Evolutionary conservation across 495 filamentous ascomycete species (phyloP), one percentile per base, ranked within the genome.

Genomic region (Tuber calosporum): DNA sequence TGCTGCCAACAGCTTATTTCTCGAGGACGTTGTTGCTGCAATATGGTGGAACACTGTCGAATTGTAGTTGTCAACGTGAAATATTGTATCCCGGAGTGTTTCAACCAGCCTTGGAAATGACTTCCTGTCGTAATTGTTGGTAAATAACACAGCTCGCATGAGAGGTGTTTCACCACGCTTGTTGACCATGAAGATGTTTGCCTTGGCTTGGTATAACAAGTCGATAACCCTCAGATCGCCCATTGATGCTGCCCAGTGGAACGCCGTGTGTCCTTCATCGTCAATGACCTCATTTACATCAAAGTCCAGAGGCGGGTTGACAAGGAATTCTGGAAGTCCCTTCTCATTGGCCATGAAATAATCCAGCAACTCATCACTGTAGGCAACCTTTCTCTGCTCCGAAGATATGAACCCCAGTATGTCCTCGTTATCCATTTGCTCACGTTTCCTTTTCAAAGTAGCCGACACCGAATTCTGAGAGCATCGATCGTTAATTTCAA

Each of bases 231-330:
- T 91, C 26, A 97, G 84, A 79, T 99, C 95, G 58, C 94, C 95
- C 95, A 99, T 98, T n/a, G 95, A 91, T 73, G 92, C 91, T 26
- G 93, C 95, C 95, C 95, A 99, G 81, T 99, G 95, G 72, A 99
- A 86, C 4, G 93, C 93, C 3, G 92, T 94, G 78, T 97, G 93
- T 6, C 88, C 88, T 69, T 94, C 92, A 30, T 92, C 89, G 79
- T 99, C 95, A 77, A 99, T 97, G 39, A 89, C 84, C 81, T 92
- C 91, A 83, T 98, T 90, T 20, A 96, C 89, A 74, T 96, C 88
- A 81, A 95, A 96, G 77, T 92, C 89, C 22, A 87, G 82, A 0
- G 95, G 95, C 11, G 94, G 93, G 62, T 89, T 86, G 9, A 93
- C 93, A 36, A 90, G 90, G 41, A 89, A 85, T 13, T 86, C 86